Base-by-base conservation (phyloP, 1,284 basidiomycete species). In the Apiotrichum sp. region DNA sequence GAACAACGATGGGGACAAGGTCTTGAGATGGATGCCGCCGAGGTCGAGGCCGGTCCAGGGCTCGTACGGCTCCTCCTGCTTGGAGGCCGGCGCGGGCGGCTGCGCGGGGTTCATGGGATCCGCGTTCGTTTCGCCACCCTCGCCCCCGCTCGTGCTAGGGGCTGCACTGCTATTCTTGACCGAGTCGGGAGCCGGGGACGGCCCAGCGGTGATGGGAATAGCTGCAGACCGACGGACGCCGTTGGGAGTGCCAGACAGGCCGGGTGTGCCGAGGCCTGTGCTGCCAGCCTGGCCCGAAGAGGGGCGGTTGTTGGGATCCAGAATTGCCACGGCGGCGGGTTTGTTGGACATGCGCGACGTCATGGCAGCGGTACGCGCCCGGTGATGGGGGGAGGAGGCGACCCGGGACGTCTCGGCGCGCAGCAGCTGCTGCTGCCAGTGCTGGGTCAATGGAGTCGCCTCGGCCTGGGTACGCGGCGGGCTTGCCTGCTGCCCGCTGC, bases 21-120 rank as follows among this genome's bases (percentile, higher is more conserved):
- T 92, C 81, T 95, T 95, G 71, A 98, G 84, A 62, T 86, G 84
- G 59, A 97, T 86, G 4, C 95, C 95, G 56, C 96, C 95, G 84
- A 99, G 92, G 77, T 99, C 95, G 57, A 99, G 80, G 11, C 90
- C 90, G 34, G 80, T 87, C 93, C 95, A 99, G 0, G 84, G 72
- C 58, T 77, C 71, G 40, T 66, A 65, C 44, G 66, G 61, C 45
- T 71, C 69, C 34, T 69, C 69, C 46, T 69, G 68, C 54, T 66
- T 67, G 34, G 61, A 66, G 44, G 59, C 63, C 4, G 65, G 65
- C 14, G 66, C 62, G 31, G 70, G 65, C 6, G 63, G 59, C 42
- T 67, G 62, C 36, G 63, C 61, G 14, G 67, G 66, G 49, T 65
- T 66, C 34, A 65, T 70, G 22, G 69, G 71, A 55, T 67, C 71